These are phyloP conservation scores for Dactylella cylindrospora DNA, from an alignment of 2,329 filamentous ascomycete species.

Conservation along the genomic window DNA sequence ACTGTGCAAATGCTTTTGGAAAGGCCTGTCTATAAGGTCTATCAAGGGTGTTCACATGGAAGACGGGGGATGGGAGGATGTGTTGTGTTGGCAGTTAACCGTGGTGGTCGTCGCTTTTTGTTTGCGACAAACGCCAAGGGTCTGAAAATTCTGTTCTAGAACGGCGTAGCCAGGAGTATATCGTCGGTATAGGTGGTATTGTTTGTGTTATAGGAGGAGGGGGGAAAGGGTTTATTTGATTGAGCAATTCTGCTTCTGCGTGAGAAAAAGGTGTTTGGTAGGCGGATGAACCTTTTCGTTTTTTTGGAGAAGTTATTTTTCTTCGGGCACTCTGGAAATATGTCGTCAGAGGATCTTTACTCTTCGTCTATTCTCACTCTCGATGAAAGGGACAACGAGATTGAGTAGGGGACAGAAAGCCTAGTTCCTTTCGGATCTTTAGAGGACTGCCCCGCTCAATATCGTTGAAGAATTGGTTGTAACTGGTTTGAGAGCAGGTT, in stretches of 20 bases:
- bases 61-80: slow-evolving; percentile 5
- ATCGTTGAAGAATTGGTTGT: slow-evolving; percentile 40
- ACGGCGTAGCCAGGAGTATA: slow-evolving; percentile 8
- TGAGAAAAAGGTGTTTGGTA: no score
- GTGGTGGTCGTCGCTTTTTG: slow-evolving; percentile 14
- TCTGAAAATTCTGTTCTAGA: slow-evolving; percentile 43
- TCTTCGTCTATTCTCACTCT: slow-evolving; percentile 31
- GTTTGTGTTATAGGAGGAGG: slow-evolving; percentile 1
- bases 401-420: slow-evolving; percentile 41
- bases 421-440: slow-evolving; percentile 15
- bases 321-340: no score
- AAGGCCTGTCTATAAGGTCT: slow-evolving; percentile 8
- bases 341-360: no score
- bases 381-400: slow-evolving; percentile 39
- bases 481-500: slow-evolving; percentile 42
- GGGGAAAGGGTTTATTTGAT: slow-evolving; percentile 20
- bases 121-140: slow-evolving; percentile 40
- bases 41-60: slow-evolving; percentile 4
- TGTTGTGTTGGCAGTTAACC: slow-evolving; percentile 30
- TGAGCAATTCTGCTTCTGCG: slow-evolving; percentile 10
- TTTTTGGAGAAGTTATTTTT: slow-evolving; percentile 3
- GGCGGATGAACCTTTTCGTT: slow-evolving; percentile 2
- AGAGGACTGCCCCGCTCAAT: slow-evolving; percentile 42
- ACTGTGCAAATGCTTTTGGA: slow-evolving; percentile 15
- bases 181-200: neutral